phyloP scores from a whole-genome alignment of 2,329 filamentous ascomycete species.

The Rhinocladiella mackenziei region DNA sequence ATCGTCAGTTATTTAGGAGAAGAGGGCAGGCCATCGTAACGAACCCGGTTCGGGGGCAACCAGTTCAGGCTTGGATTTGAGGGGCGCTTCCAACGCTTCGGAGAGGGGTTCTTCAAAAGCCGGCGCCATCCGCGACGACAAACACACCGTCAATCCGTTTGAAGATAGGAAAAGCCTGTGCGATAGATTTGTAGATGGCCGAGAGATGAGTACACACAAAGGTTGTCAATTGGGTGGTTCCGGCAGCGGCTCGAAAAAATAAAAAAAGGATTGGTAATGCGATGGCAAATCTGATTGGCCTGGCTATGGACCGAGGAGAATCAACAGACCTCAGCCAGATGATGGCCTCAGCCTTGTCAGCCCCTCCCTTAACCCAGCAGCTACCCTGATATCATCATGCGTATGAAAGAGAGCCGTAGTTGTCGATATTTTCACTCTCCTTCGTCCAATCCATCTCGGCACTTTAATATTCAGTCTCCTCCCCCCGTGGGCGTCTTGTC shows the following conservation, averaged over 20 bases:
- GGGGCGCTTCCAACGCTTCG: conserved; percentile 69
- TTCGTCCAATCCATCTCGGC: too few relatives aligned
- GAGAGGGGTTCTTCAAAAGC: conserved; percentile 70
- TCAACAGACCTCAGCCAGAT: neutral
- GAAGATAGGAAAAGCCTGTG: too few relatives aligned
- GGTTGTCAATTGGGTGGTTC: neutral
- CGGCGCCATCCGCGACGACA: conserved; percentile 70
- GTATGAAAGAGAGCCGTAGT: too few relatives aligned
- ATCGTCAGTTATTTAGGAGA: conserved; percentile 1
- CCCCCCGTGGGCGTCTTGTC: too few relatives aligned
- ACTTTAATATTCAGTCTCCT: too few relatives aligned
- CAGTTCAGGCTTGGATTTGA: conserved; percentile 75
- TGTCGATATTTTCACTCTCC: too few relatives aligned
- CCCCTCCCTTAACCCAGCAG: neutral
- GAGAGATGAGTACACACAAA: too few relatives aligned
- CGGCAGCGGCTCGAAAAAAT: neutral
- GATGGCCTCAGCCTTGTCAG: conserved; percentile 7
- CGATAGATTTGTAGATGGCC: too few relatives aligned
- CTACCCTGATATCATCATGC: too few relatives aligned
- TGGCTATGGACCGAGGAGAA: neutral
- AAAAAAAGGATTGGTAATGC: conserved; percentile 15
- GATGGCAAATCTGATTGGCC: conserved; percentile 5
- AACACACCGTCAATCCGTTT: too few relatives aligned
- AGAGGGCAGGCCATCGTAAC: conserved; percentile 13
- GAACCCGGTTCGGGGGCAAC: conserved; percentile 82